Evolutionary conservation across 257 asterid species (phyloP).

Genomic region (Primulina eburnea): DNA sequence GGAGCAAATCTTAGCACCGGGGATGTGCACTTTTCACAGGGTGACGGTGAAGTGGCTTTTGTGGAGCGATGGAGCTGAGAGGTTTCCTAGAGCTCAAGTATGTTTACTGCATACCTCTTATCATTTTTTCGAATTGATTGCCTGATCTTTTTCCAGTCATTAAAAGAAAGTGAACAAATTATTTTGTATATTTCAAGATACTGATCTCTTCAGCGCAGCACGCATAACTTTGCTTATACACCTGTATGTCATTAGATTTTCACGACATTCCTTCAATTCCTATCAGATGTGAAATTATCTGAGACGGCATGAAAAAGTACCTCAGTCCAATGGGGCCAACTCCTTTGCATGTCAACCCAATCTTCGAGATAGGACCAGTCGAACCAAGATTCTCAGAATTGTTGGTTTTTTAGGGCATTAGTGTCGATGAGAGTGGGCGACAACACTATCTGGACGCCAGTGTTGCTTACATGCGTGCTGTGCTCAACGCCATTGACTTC

Average conservation of each 20-base stretch:
- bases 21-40: conserved; percentile 97
- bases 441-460: conserved; percentile 90
- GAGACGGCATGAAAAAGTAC: conserved; percentile 87
- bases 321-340: conserved; percentile 99
- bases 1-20: conserved; percentile 98
- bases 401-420: conserved; percentile 94
- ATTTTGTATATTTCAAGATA: no score
- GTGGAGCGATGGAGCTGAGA: conserved; percentile 98
- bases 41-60: conserved; percentile 92
- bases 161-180: neutral
- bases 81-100: conserved; percentile 99
- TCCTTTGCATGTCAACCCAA: conserved; percentile 78
- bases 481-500: conserved; percentile 86
- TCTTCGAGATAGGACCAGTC: conserved; percentile 86
- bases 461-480: conserved; percentile 91
- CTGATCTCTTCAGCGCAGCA: no score
- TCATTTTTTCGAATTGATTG: neutral
- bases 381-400: conserved; percentile 97
- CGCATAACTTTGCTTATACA: neutral
- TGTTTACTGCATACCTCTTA: conserved; percentile 21
- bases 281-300: conserved; percentile 78
- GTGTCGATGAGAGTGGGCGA: conserved; percentile 86
- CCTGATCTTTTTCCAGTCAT: neutral
- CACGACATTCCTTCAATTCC: neutral
- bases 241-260: neutral